Conservation (phyloP, 1,284 basidiomycete genomes). For the Coniferiporia weirii region DNA sequence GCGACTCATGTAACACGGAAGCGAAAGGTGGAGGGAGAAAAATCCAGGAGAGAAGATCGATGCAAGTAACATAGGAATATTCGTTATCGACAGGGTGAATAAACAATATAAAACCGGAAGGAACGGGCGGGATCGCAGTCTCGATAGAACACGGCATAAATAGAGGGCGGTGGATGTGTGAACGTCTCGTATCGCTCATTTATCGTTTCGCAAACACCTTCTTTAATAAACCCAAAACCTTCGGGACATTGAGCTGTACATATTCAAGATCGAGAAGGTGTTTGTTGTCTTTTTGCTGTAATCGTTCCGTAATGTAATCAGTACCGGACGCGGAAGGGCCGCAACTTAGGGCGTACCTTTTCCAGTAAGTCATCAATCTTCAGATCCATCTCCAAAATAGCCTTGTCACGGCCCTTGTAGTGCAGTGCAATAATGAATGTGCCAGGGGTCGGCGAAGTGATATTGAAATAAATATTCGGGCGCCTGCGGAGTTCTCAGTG, state of each 20-base stretch:
- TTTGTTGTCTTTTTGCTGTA: conserved; percentile 97
- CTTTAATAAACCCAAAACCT: conserved; percentile 87
- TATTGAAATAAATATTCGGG: conserved; percentile 98
- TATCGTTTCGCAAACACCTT: conserved; percentile 86
- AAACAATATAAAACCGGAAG: conserved; percentile 7
- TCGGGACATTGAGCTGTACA: conserved; percentile 94
- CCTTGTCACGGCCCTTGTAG: conserved; percentile 98
- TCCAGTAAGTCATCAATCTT: conserved; percentile 98
- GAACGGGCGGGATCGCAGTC: neutral
- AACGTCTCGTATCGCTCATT: conserved; percentile 26
- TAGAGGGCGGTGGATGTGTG: conserved; percentile 9
- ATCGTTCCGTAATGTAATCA: conserved; percentile 2
- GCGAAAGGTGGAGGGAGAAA: neutral
- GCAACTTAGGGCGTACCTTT: conserved; percentile 55
- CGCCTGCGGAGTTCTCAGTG: conserved; percentile 48
- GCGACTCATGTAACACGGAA: neutral
- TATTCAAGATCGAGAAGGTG: conserved; percentile 95
- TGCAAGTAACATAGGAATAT: conserved; percentile 16
- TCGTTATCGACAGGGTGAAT: conserved; percentile 3
- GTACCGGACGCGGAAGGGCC: neutral
- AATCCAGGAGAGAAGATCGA: neutral
- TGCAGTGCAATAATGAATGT: conserved; percentile 98
- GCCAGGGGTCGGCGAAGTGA: conserved; percentile 94
- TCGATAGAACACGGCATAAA: conserved; percentile 14
- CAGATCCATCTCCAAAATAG: conserved; percentile 99